Conservation (phyloP, 2,329 filamentous ascomycete genomes). For the Erysiphe pulchra region DNA sequence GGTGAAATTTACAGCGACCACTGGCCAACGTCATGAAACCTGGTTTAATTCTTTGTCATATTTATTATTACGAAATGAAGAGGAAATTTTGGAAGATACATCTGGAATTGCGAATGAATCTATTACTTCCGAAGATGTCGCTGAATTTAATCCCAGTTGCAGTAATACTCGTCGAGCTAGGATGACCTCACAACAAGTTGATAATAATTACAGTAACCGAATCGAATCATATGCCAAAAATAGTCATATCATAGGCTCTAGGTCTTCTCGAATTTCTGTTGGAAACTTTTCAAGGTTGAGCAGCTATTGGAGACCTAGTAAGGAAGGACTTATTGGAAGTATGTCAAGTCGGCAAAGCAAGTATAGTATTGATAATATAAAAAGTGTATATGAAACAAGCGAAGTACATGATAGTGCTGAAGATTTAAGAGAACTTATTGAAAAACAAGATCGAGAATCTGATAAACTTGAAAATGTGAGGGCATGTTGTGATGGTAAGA, state of each 20-base stretch:
- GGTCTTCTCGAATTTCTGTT: constrained; percentile 8
- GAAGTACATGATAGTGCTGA: constrained; percentile 56
- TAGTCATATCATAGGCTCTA: constrained; percentile 6
- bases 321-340: constrained; percentile 16
- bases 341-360: constrained; percentile 29
- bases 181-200: constrained; percentile 48
- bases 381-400: constrained; percentile 25
- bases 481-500: constrained; percentile 88
- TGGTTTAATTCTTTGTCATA: constrained; percentile 98
- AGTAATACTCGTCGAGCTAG: constrained; percentile 24
- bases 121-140: constrained; percentile 34
- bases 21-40: constrained; percentile 82
- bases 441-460: constrained; percentile 49
- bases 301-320: constrained; percentile 25
- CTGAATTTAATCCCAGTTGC: constrained; percentile 55
- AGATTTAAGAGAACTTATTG: constrained; percentile 56
- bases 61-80: constrained; percentile 53
- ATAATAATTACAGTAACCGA: constrained; percentile 47
- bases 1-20: constrained; percentile 85
- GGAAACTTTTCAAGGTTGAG: constrained; percentile 32
- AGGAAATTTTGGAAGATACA: constrained; percentile 28
- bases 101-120: constrained; percentile 29
- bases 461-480: constrained; percentile 82
- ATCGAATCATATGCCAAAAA: constrained; percentile 31
- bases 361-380: constrained; percentile 16